Conservation (phyloP, 2,329 filamentous ascomycete genomes). For the Chaetomiaceae sp. region DNA sequence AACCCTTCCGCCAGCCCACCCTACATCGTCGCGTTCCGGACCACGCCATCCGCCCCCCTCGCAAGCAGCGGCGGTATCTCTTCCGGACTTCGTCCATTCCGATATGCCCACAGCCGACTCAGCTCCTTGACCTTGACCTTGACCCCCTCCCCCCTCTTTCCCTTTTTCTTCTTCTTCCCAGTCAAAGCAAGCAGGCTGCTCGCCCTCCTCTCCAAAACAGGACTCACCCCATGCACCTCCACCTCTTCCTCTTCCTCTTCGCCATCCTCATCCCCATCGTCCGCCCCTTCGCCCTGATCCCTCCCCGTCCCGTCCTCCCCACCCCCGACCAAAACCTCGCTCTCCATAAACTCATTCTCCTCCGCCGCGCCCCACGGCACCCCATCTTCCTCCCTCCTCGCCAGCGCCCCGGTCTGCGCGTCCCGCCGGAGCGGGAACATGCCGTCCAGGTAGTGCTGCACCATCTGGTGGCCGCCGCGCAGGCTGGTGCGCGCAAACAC, state of each 20-base stretch:
- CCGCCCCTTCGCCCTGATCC: conserved; percentile 45
- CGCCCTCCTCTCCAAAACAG: conserved; percentile 19
- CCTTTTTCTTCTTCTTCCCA: conserved; percentile 13
- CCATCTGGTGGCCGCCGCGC: conserved; percentile 54
- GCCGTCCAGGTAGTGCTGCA: conserved; percentile 58
- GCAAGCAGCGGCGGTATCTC: conserved; percentile 37
- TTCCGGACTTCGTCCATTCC: conserved; percentile 53
- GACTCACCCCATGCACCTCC: conserved; percentile 30
- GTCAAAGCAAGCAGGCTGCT: neutral
- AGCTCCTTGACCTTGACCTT: conserved; percentile 55
- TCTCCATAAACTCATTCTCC: conserved; percentile 57
- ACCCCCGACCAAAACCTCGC: conserved; percentile 44
- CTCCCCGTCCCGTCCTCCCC: conserved; percentile 43
- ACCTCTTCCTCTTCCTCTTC: conserved; percentile 29
- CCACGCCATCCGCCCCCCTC: conserved; percentile 34
- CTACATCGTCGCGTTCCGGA: conserved; percentile 38
- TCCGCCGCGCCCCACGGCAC: conserved; percentile 36
- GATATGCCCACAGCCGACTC: conserved; percentile 59
- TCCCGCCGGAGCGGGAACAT: conserved; percentile 54
- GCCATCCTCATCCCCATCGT: conserved; percentile 33
- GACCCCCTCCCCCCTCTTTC: conserved; percentile 25
- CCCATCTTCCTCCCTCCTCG: conserved; percentile 31
- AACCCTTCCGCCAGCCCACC: too few species aligned
- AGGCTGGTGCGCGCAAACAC: conserved; percentile 53
- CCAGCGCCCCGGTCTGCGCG: conserved; percentile 37